A percentile compares a stretch with the other conserved stretches of the same genome.
Evolutionary conservation across 2,329 filamentous ascomycete genomes (phyloP).

Genomic region (Cercospora sp.): DNA sequence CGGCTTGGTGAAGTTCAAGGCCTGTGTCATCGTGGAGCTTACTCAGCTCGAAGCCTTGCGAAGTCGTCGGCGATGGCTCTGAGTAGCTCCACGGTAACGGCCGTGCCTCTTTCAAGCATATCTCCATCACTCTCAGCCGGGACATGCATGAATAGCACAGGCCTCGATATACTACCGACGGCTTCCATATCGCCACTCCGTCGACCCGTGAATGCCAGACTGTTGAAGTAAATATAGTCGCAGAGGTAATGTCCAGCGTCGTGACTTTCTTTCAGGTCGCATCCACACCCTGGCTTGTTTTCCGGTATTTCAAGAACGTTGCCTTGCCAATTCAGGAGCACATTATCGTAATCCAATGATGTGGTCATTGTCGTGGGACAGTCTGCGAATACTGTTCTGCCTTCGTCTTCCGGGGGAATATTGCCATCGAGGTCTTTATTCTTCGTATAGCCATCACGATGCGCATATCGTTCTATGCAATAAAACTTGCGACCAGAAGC

Average conservation of each 20-base stretch:
- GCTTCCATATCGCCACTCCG: constrained; percentile 27
- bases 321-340: constrained; percentile 35
- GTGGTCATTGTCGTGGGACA: constrained; percentile 36
- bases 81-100: constrained; percentile 38
- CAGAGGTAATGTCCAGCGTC: constrained; percentile 49
- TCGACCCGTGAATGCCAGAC: constrained; percentile 40
- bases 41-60: constrained; percentile 1
- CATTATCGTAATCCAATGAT: constrained; percentile 36
- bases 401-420: constrained; percentile 33
- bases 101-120: constrained; percentile 38
- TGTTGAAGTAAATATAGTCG: constrained; percentile 49
- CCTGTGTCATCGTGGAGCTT: neutral
- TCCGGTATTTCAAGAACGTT: constrained; percentile 33
- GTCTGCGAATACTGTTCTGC: constrained; percentile 31
- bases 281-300: constrained; percentile 31
- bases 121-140: constrained; percentile 41
- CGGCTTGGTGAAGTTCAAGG: neutral
- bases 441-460: constrained; percentile 67
- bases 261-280: constrained; percentile 41
- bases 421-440: constrained; percentile 68
- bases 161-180: constrained; percentile 28
- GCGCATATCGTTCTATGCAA: constrained; percentile 68
- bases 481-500: constrained; percentile 66
- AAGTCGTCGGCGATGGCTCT: constrained; percentile 41
- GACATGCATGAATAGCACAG: constrained; percentile 48